Conservation (phyloP, 805 yeast species). For the Danielia reshetovae region DNA sequence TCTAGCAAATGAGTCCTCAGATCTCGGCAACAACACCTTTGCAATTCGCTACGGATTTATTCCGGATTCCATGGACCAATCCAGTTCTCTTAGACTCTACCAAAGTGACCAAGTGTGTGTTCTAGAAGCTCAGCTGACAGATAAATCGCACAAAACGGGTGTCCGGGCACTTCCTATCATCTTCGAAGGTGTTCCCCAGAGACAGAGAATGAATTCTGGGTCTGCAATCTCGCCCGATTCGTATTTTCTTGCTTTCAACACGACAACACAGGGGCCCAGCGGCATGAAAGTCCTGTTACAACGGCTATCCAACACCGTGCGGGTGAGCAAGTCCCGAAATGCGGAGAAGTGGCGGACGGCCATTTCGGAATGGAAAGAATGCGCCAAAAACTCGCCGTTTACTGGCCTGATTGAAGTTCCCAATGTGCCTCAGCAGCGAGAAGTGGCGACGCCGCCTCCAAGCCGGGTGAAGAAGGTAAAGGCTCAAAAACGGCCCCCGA, state of each 20-base stretch:
- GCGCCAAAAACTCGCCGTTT: slow-evolving; percentile 3
- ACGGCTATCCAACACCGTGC: slow-evolving; percentile 27
- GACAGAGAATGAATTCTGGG: slow-evolving; percentile 14
- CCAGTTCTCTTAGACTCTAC: slow-evolving; percentile 29
- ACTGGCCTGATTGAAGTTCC: slow-evolving; percentile 1
- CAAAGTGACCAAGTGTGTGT: slow-evolving; percentile 32
- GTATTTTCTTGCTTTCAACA: slow-evolving; percentile 25
- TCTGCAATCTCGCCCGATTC: slow-evolving; percentile 21
- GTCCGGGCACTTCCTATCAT: slow-evolving; percentile 20
- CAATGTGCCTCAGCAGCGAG: not conserved
- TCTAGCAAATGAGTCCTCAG: slow-evolving; percentile 7
- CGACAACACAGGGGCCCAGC: slow-evolving; percentile 10
- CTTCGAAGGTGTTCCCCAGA: slow-evolving; percentile 38
- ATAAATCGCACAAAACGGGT: slow-evolving; percentile 8
- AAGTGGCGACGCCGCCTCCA: slow-evolving; percentile 4
- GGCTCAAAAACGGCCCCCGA: slow-evolving; percentile 14
- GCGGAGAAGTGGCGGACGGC: slow-evolving; percentile 24
- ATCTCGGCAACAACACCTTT: slow-evolving; percentile 1
- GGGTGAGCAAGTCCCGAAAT: slow-evolving; percentile 38
- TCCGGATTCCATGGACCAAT: slow-evolving; percentile 39
- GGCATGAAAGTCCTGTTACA: slow-evolving; percentile 19
- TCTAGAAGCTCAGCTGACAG: slow-evolving; percentile 27
- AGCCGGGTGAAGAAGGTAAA: not conserved
- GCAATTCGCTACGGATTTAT: slow-evolving; percentile 37
- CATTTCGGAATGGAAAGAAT: slow-evolving; percentile 19